phyloP scores from a whole-genome alignment of 2,329 filamentous ascomycete species.

The Coniochaeta sp. region DNA sequence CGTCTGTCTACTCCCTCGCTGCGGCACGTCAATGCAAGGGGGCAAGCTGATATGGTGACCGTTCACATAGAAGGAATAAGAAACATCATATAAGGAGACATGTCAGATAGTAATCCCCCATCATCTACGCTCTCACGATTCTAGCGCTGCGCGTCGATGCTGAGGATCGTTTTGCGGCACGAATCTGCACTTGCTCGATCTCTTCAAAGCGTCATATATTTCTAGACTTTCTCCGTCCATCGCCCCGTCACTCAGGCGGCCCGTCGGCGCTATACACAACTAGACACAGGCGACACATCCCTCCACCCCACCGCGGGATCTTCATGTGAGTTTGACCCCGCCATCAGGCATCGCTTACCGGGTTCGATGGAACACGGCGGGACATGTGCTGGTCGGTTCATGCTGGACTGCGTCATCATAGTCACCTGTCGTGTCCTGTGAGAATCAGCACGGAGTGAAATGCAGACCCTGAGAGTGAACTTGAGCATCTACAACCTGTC shows the following conservation, averaged over 20 bases:
- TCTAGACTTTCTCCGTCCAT: background rate
- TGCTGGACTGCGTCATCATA: no score
- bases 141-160: background rate
- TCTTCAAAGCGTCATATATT: background rate
- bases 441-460: no score
- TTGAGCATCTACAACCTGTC: no score
- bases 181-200: background rate
- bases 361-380: no score
- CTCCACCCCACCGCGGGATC: background rate
- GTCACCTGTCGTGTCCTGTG: no score
- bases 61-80: background rate
- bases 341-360: background rate
- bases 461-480: no score
- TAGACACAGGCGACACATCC: background rate
- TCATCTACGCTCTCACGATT: background rate
- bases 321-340: background rate
- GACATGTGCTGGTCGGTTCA: no score
- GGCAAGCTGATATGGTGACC: background rate
- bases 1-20: background rate
- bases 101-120: background rate
- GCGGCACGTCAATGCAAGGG: background rate
- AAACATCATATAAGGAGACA: background rate
- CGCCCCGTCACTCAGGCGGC: background rate
- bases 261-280: background rate
- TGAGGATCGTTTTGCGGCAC: background rate